Evolutionary conservation across 2,329 filamentous ascomycete genomes (phyloP), one percentile per base, ranked within the genome.

Genomic region (Neoascochyta sp.): DNA sequence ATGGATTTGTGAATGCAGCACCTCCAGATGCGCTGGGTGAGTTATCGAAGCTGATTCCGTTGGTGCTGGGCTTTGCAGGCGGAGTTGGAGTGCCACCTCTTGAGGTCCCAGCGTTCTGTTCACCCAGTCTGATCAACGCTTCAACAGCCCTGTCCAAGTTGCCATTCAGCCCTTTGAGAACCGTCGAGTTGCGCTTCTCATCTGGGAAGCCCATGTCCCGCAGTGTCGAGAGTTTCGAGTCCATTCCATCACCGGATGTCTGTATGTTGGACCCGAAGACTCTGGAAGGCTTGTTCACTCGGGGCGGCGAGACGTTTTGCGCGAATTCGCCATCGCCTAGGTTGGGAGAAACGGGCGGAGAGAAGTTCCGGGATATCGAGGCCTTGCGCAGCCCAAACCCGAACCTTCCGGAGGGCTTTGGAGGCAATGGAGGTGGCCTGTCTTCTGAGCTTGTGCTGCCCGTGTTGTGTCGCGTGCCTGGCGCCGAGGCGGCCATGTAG

Each of bases 121-220:
- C 88, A 15, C 89, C 90, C 21, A 95, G 66, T 45, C 87, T 77
- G 34, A 92, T 78, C 52, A 98, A 65, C 11, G 86, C 78, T 62
- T 96, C 90, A 24, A 96, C 79, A 0, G 90, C 80, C 60, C 79
- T 83, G 47, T 95, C 87, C 35, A 98, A 57, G 54, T 92, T 89
- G 4, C 90, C 89, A 52, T 83, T 81, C 16, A 93, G 74, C 3
- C 84, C 83, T 57, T 88, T 89, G 11, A 98, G 67, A 15, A 95
- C 80, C 29, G 83, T 79, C 4, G 78, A 73, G 54, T 95, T 96
- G 36, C 84, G 78, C 48, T 83, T 85, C 22, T 83, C 80, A 56
- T 98, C 88, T 4, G 69, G 70, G 52, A 98, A 98, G 0, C 92
- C 92, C 88, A 96, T 94, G 34, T 95, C 88, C 32, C 80, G 77